phyloP scores from a whole-genome alignment of 2,329 filamentous ascomycete genomes.

The Orbilia blumenaviensis region DNA sequence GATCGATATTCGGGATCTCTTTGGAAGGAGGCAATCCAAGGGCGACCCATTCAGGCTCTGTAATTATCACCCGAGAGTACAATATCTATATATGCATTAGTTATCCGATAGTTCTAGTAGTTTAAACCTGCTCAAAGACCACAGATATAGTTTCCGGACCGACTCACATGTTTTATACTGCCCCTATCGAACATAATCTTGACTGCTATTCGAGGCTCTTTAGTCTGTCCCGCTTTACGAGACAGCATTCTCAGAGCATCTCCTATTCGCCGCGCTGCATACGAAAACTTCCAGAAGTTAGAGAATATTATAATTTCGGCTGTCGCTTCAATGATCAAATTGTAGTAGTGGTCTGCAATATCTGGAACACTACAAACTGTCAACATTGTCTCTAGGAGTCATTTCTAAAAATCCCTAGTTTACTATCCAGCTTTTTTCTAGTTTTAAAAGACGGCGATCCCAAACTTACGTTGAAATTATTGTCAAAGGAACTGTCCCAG shows the following conservation, averaged over 20 bases:
- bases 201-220: neutral
- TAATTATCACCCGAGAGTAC: conserved; percentile 7
- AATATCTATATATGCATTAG: conserved; percentile 2
- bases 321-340: conserved; percentile 26
- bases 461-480: conserved; percentile 41
- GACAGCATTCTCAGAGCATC: conserved; percentile 16
- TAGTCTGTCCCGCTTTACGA: neutral
- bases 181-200: conserved; percentile 38
- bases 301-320: conserved; percentile 39
- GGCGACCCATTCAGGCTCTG: conserved; percentile 14
- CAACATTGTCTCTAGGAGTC: too few species aligned
- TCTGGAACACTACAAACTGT: conserved; percentile 23
- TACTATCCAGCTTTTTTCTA: neutral
- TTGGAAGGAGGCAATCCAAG: conserved; percentile 22
- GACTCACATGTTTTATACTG: conserved; percentile 28
- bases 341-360: conserved; percentile 43
- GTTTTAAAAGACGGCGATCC: neutral
- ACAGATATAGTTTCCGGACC: neutral
- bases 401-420: too few species aligned
- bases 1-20: conserved; percentile 33
- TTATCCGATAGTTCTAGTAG: too few species aligned
- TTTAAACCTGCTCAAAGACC: too few species aligned
- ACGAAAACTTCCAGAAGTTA: conserved; percentile 46
- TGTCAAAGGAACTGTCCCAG: conserved; percentile 10
- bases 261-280: conserved; percentile 24